Conservation (phyloP, 106 monocot species). For the Dactylorhiza incarnata region DNA sequence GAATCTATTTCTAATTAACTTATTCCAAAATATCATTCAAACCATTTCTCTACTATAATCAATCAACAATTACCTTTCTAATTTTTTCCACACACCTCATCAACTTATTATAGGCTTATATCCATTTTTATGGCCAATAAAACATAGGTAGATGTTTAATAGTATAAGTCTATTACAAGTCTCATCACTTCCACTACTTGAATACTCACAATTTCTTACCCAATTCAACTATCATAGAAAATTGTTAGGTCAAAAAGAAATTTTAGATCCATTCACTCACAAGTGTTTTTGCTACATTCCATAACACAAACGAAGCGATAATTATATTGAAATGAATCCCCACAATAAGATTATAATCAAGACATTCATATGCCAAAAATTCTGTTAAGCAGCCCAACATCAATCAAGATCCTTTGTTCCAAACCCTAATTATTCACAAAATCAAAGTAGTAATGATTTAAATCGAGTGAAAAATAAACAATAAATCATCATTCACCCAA, state of each 20-base stretch:
- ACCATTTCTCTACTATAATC: no score
- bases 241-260: not conserved
- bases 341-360: not conserved
- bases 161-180: not conserved
- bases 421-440: not conserved
- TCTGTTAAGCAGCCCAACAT: not conserved
- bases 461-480: not conserved
- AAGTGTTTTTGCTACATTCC: not conserved
- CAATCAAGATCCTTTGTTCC: not conserved
- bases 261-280: not conserved
- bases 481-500: not conserved
- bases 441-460: not conserved
- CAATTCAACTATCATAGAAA: slow-evolving; percentile 1
- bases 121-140: not conserved
- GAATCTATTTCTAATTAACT: no score
- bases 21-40: no score
- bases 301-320: not conserved
- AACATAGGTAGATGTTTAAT: not conserved
- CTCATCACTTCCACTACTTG: not conserved
- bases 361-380: not conserved
- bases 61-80: no score
- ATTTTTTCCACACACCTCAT: no score
- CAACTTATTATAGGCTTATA: not conserved
- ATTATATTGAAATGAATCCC: not conserved
- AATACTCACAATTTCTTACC: not conserved